Conservation (phyloP, 2,329 filamentous ascomycete genomes). For the Mollisiaceae sp. region DNA sequence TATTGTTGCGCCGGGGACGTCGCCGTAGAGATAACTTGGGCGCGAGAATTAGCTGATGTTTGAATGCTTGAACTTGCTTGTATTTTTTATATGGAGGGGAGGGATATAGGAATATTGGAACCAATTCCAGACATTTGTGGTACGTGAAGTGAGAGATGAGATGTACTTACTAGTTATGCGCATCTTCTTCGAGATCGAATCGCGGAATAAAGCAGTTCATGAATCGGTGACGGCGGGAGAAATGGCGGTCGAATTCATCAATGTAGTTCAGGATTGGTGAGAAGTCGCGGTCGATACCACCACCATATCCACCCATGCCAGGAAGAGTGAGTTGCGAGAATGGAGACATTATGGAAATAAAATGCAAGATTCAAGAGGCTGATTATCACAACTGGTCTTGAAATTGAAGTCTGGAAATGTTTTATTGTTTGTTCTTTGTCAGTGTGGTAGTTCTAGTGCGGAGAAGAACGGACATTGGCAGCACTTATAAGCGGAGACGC, state of each 20-base stretch:
- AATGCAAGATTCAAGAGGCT: neutral
- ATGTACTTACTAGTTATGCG: conserved; percentile 19
- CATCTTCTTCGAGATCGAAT: conserved; percentile 33
- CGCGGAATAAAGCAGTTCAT: conserved; percentile 29
- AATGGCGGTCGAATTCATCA: conserved; percentile 30
- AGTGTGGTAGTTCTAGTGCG: neutral
- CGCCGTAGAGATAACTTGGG: conserved; percentile 25
- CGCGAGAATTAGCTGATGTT: neutral
- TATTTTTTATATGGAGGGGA: neutral
- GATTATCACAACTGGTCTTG: neutral
- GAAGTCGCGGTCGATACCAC: conserved; percentile 25
- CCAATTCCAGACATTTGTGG: neutral
- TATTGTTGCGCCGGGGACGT: conserved; percentile 27
- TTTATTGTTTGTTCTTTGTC: too few species aligned
- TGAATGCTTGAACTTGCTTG: neutral
- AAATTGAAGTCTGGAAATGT: neutral
- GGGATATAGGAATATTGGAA: neutral
- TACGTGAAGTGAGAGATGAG: neutral
- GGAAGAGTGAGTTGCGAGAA: conserved; percentile 19
- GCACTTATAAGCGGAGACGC: conserved; percentile 1
- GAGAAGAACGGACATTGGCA: neutral
- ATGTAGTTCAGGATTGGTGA: conserved; percentile 26
- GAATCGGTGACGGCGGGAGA: conserved; percentile 25
- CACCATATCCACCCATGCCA: conserved; percentile 8
- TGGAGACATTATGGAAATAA: conserved; percentile 14